Base-by-base conservation (phyloP, 495 filamentous ascomycete genomes). In the Aspergillus campestris region DNA sequence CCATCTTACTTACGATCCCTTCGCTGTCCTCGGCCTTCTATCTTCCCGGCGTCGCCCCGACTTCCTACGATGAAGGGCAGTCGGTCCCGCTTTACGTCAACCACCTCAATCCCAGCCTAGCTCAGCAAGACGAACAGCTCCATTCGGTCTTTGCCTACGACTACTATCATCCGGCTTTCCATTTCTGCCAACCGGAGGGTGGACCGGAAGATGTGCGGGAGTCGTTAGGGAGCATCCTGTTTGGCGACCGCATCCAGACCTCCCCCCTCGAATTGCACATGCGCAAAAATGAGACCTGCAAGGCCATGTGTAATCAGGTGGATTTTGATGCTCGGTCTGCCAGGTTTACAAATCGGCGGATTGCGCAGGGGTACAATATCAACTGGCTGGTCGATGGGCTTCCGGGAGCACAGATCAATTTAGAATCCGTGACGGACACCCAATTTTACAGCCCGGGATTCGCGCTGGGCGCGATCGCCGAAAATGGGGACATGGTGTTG, bases 381-480 rank as follows among this genome's bases (percentile, higher is more conserved):
- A 95, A 98, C 67, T 96, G 90, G 89, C 66, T 97, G 41, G 80
- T 97, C 7, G 92, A 98, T 62, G 92, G 94, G 8, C 71, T 98
- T 34, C 92, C 92, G 3, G 92, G 87, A 5, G 94, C 87, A 18
- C 85, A 92, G 55, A 66, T 81, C 51, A 81, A 84, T 47, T 61
- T 69, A 14, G 92, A 95, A 57, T 66, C 77, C n/a, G 70, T 80
- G 34, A 89, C 87, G 14, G 71, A 80, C 18, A 77, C 78, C 9
- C 72, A 82, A 34, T 92, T 89, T 57, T 94, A 94, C 61, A 87
- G 78, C 52, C 86, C 89, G 12, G 89, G 92, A 4, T 98, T 98
- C 64, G 73, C 84, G 32, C 71, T 98, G 48, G 92, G 92, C n/a
- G 58, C 66, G 7, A 50, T 80, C 41, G 71, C 78, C 42, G 70